These are phyloP conservation scores for Shiraia sp. DNA, from an alignment of 2,329 filamentous ascomycete genomes.

Conservation along the genomic window DNA sequence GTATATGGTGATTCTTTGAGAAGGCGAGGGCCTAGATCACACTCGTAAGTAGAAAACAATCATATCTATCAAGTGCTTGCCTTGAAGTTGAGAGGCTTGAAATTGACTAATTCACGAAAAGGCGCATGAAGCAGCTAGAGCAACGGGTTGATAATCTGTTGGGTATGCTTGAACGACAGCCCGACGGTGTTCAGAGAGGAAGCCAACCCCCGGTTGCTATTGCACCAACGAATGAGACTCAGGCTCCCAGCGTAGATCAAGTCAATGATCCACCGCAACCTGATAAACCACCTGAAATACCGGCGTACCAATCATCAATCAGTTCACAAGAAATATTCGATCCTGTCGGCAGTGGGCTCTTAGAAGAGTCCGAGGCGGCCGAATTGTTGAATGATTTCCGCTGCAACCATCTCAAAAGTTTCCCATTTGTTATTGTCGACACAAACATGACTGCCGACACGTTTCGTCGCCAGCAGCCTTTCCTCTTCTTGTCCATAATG, in stretches of 20 bases:
- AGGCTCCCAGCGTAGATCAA: too few relatives aligned
- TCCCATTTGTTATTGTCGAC: slow-evolving; percentile 28
- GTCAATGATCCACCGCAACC: slow-evolving; percentile 3
- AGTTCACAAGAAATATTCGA: slow-evolving; percentile 8
- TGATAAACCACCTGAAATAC: not conserved
- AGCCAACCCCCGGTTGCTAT: too few relatives aligned
- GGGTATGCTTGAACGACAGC: too few relatives aligned
- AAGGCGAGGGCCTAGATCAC: slow-evolving; percentile 19
- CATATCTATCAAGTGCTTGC: not conserved
- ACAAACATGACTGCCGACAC: slow-evolving; percentile 3
- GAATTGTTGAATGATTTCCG: slow-evolving; percentile 18
- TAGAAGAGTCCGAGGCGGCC: slow-evolving; percentile 7
- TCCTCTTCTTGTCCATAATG: slow-evolving; percentile 43
- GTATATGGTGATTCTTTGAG: slow-evolving; percentile 16
- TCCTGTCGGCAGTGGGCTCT: slow-evolving; percentile 16
- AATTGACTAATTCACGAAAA: slow-evolving; percentile 5
- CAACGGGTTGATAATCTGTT: slow-evolving; percentile 29
- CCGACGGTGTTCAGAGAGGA: too few relatives aligned
- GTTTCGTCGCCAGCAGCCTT: slow-evolving; percentile 30
- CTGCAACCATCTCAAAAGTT: slow-evolving; percentile 12
- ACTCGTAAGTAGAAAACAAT: slow-evolving; percentile 22
- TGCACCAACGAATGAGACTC: too few relatives aligned
- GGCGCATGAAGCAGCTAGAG: slow-evolving; percentile 28
- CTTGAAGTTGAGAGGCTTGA: not conserved
- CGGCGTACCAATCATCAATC: not conserved